Evolutionary conservation across 495 filamentous ascomycete genomes (phyloP).

Genomic region (Neurospora sp.): DNA sequence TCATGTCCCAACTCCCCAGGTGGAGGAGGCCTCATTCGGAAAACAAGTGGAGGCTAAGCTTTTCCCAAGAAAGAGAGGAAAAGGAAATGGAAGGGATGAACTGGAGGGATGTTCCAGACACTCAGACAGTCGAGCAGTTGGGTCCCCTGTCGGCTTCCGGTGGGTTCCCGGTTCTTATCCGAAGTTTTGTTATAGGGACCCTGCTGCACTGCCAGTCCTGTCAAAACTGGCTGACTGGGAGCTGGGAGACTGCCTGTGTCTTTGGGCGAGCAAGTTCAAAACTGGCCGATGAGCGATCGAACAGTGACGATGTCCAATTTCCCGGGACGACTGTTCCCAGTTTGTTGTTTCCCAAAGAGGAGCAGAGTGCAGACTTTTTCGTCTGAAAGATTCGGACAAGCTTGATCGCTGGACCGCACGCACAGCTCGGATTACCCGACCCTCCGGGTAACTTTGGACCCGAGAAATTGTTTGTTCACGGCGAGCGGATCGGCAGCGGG

Average conservation of each 20-base stretch:
- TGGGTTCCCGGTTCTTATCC: background rate
- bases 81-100: background rate
- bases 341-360: background rate
- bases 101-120: background rate
- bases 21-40: background rate
- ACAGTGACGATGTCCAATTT: background rate
- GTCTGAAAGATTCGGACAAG: background rate
- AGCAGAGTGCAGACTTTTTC: background rate
- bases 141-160: background rate
- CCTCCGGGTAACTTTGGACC: background rate
- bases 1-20: background rate
- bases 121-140: background rate
- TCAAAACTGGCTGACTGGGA: background rate
- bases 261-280: background rate
- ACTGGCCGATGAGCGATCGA: too few species aligned
- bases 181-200: background rate
- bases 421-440: background rate
- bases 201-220: background rate
- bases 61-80: background rate
- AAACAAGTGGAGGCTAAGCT: background rate
- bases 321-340: background rate
- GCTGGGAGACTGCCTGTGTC: background rate
- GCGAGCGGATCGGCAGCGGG: background rate
- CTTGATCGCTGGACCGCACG: background rate
- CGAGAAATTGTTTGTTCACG: background rate